Evolutionary conservation across 1,284 basidiomycete genomes (phyloP).

Genomic region (Gomphus bonarii): DNA sequence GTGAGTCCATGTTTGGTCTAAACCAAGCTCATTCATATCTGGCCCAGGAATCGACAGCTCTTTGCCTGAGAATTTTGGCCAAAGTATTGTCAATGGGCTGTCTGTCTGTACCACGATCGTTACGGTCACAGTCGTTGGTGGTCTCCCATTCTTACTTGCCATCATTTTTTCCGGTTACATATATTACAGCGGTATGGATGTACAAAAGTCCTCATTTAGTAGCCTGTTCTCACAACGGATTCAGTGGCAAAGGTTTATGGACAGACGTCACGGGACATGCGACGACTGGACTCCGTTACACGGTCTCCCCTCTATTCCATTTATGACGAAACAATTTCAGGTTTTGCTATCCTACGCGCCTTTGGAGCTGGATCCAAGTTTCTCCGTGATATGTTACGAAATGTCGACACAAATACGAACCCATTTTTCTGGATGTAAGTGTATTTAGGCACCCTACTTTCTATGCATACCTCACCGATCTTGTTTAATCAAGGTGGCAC

Average conservation of each 20-base stretch:
- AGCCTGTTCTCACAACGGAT: not conserved
- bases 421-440: constrained; percentile 71
- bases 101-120: constrained; percentile 53
- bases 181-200: constrained; percentile 55
- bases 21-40: not conserved
- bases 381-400: constrained; percentile 76
- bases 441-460: constrained; percentile 19
- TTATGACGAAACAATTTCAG: constrained; percentile 84
- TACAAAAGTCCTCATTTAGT: constrained; percentile 27
- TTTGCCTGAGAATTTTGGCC: constrained; percentile 79
- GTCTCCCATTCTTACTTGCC: constrained; percentile 60
- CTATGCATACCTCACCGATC: constrained; percentile 6
- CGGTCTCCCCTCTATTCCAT: constrained; percentile 88
- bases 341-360: constrained; percentile 79
- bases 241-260: constrained; percentile 62
- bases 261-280: constrained; percentile 84
- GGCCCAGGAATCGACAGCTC: constrained; percentile 71
- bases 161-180: constrained; percentile 46
- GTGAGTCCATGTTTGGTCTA: constrained; percentile 22
- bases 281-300: constrained; percentile 80
- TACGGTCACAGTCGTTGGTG: constrained; percentile 75
- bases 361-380: constrained; percentile 85
- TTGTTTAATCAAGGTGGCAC: constrained; percentile 19
- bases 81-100: constrained; percentile 54
- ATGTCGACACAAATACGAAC: constrained; percentile 74